Percentiles rank a stretch among this genome's conserved stretches.
Conservation (phyloP, 371 early-diverging fungal species). For the Capillidium rhysosporum region DNA sequence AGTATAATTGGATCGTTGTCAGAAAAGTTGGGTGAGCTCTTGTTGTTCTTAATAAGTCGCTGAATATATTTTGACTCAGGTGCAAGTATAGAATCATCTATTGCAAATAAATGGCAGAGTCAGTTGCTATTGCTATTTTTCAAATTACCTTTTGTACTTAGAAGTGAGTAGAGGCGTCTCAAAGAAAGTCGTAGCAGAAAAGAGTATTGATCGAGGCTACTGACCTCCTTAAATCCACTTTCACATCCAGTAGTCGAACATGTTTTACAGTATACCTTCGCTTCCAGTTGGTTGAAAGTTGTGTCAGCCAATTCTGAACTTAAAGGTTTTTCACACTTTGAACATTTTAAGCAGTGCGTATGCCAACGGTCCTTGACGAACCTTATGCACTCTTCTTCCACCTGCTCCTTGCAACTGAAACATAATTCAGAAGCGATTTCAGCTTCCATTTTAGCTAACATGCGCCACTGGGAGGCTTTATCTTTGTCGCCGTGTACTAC, state of each 20-base stretch:
- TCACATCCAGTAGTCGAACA: slow-evolving; percentile 23
- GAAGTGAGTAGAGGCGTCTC: slow-evolving; percentile 52
- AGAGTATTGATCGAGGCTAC: slow-evolving; percentile 78
- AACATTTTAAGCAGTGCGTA: slow-evolving; percentile 52
- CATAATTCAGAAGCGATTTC: slow-evolving; percentile 64
- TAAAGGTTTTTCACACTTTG: slow-evolving; percentile 31
- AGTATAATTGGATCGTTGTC: background rate
- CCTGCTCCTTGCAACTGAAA: slow-evolving; percentile 39
- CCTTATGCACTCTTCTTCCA: slow-evolving; percentile 75
- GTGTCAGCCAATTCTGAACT: slow-evolving; percentile 24
- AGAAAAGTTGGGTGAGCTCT: background rate
- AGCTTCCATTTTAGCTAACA: slow-evolving; percentile 19
- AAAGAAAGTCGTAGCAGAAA: slow-evolving; percentile 73
- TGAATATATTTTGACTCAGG: background rate
- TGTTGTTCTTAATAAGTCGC: background rate
- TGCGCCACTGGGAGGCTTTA: slow-evolving; percentile 12
- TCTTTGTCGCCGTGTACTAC: slow-evolving; percentile 29
- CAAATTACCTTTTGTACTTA: slow-evolving; percentile 19
- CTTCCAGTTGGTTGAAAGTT: slow-evolving; percentile 18
- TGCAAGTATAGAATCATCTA: background rate
- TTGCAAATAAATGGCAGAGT: background rate
- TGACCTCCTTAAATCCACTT: slow-evolving; percentile 44
- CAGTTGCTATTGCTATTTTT: no score
- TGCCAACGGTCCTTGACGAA: slow-evolving; percentile 60
- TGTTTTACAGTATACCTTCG: slow-evolving; percentile 21